Evolutionary conservation across 2,329 filamentous ascomycete genomes (phyloP), one percentile per base, ranked within the genome.

Genomic region (Acrocalymma vagum): DNA sequence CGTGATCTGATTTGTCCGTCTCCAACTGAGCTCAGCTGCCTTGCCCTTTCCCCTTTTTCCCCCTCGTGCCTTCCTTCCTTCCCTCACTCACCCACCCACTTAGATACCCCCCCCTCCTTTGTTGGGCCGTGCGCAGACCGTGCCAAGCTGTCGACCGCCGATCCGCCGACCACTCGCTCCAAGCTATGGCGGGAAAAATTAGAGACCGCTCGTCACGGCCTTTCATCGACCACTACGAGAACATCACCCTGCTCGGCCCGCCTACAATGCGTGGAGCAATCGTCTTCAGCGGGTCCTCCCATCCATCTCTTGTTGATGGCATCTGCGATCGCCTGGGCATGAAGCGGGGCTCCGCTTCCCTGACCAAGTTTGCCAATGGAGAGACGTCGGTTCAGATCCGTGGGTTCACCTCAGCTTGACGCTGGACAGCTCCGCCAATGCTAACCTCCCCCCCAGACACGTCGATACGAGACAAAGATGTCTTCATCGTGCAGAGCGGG

Each of bases 401-500:
- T 78, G 59, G 52, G 70, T 65, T 34, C 26, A 13, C n/a, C n/a
- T n/a, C n/a, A n/a, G n/a, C n/a, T n/a, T n/a, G n/a, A n/a, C n/a
- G n/a, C n/a, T n/a, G n/a, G n/a, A n/a, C n/a, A n/a, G n/a, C n/a
- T n/a, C n/a, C n/a, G n/a, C n/a, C n/a, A n/a, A n/a, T n/a, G n/a
- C n/a, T n/a, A n/a, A n/a, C n/a, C n/a, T n/a, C n/a, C n/a, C n/a
- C n/a, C n/a, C n/a, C 46, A 78, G 75, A 77, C 62, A 76, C 76
- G 34, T 87, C 84, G 17, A 91, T 99, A 54, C 88, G 94, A 58
- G 95, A 99, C 69, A 95, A 97, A 72, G 93, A 99, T 81, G 93
- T 99, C 62, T 99, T 97, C 72, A 93, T 99, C 68, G 88, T 99
- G 47, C 94, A 99, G 78, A 97, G 93, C 50, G 94, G 94, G 53